Base-by-base conservation (phyloP, 148 eudicot genomes). In the Cornus suecica region DNA sequence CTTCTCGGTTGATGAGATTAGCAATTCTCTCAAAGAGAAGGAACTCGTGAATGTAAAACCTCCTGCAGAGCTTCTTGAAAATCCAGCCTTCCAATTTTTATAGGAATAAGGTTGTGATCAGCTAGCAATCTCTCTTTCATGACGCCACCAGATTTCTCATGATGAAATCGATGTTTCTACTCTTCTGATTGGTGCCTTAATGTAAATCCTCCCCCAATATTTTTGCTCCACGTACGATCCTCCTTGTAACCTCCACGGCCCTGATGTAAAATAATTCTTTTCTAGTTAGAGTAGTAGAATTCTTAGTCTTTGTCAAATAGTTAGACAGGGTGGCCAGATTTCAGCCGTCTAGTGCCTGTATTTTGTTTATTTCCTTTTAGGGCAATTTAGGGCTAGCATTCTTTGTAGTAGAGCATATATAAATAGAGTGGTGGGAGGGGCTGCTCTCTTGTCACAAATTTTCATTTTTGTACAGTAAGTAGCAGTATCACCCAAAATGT, bases 21-120 rank as follows among this genome's bases (percentile, higher is more conserved):
- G 86, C 63, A 65, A 70, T 72, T 78, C 92, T 6, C 65, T 80
- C 52, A 84, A 84, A 70, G 96, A 86, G 81, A 85, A 83, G 69
- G 92, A 94, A 74, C 88, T 94, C 65, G 78, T 83, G 2, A 89
- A 88, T 24, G 90, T 91, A 70, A 91, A 84, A 76, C 83, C 92
- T 69, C 87, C 97, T 24, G 76, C 69, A 14, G 80, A 87, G 72
- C 86, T 94, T 70, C 84, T 91, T 70, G 89, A 86, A 70, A 83
- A 89, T 73, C 83, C 90, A 56, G 92, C 79, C 78, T 94, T 94
- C 82, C 86, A 89, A 71, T 94, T 94, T 85, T 83, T 94, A 82
- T 84, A 79, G 74, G 93, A 87, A 68, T 87, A 79, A 84, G 71
- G 82, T 80, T 69, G 70, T 25, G 28, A 67, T 70, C 68, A 11